phyloP scores from a whole-genome alignment of 257 asterid genomes.

The Solanum dulcamara region DNA sequence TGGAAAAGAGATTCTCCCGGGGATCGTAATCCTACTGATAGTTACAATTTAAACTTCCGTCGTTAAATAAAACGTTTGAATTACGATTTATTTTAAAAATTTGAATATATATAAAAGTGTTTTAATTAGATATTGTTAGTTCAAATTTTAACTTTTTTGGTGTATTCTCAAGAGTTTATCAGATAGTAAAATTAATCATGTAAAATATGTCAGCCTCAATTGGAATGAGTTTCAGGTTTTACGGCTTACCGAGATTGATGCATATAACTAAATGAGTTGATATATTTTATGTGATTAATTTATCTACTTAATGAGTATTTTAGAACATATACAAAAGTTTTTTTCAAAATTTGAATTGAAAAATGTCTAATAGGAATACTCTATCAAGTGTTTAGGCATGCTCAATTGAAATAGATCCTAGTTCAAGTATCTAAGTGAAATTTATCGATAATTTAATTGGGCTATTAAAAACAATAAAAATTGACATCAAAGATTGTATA shows the following conservation, averaged over 20 bases:
- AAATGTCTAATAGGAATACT: not conserved
- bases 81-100: too few relatives aligned
- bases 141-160: not conserved
- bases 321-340: too few relatives aligned
- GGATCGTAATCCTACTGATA: constrained; percentile 3
- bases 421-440: not conserved
- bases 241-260: not conserved
- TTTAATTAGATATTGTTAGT: not conserved
- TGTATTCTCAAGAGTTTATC: not conserved
- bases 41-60: too few relatives aligned
- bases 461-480: too few relatives aligned
- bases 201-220: not conserved
- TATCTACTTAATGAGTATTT: not conserved
- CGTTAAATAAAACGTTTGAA: too few relatives aligned
- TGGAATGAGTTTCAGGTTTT: not conserved
- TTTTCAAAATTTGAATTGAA: not conserved
- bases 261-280: not conserved
- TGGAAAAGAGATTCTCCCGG: not conserved
- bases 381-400: not conserved
- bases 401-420: not conserved
- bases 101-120: not conserved
- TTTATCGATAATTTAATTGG: too few relatives aligned
- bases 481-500: not conserved
- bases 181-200: too few relatives aligned
- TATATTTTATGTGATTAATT: not conserved